Base-by-base conservation (phyloP, 805 yeast species). In the Candida michaelii region DNA sequence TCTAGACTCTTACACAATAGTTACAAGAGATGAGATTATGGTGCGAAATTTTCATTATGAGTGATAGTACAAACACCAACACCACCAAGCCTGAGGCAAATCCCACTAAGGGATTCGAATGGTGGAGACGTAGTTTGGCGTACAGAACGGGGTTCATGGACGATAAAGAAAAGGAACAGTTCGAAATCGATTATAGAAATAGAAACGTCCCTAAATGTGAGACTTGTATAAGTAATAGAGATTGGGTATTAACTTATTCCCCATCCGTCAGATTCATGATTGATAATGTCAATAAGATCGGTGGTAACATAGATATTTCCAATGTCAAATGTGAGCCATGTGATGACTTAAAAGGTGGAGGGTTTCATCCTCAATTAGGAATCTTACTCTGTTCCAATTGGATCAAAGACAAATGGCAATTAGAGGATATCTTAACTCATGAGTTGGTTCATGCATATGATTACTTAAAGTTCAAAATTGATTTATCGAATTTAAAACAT, bases 361-460 rank as follows among this genome's bases (percentile, higher is more conserved):
- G 99, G 2, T 93, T 85, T 62, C 89, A 90, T 58, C 97, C 98
- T 0, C 85, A 88, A 29, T 60, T 79, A 32, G 99, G 99, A 2
- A 82, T 93, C 18, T 69, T 89, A 44, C 64, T 93, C 5, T 93
- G 99, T 63, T 89, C 90, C 47, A 90, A 93, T 62, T 74, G 89
- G 63, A 73, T 88, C 30, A 66, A 70, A 34, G 81, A 82, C 58
- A 82, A 82, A 57, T 80, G 84, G 76, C 95, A 88, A 54, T 63
- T 89, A 44, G 97, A 91, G 58, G 98, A 93, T 56, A 87, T 95
- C 0, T 65, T 93, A 48, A 76, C 97, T 1, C 99, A 93, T 59
- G 99, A 93, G 59, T 71, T 93, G 60, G 81, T 93, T 25, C 99
- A 93, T 63, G 93, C 89, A 48, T 93, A 88, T 63, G 99, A 93